These are phyloP conservation scores for Neoascochyta sp. DNA, from an alignment of 2,329 filamentous ascomycete species.

Conservation along the genomic window DNA sequence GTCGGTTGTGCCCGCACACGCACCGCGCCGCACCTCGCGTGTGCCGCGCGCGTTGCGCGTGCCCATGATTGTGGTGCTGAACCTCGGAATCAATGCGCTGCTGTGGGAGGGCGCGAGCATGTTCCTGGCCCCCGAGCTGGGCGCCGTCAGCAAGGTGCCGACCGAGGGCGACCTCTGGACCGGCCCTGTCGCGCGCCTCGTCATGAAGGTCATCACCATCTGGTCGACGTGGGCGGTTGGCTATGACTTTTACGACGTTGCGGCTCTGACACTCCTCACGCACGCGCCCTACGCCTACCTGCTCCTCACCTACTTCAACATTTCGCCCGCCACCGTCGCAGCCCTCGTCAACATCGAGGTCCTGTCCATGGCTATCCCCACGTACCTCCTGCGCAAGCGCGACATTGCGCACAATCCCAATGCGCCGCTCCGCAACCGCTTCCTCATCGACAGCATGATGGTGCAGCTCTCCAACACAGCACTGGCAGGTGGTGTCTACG, in stretches of 20 bases:
- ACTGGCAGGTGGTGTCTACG: conserved; percentile 70
- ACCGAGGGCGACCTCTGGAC: conserved; percentile 58
- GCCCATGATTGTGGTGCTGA: conserved; percentile 48
- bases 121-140: conserved; percentile 63
- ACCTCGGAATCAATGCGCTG: conserved; percentile 59
- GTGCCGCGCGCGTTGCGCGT: conserved; percentile 40
- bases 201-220: conserved; percentile 62
- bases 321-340: conserved; percentile 59
- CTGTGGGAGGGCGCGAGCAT: conserved; percentile 62
- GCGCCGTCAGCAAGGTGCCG: conserved; percentile 58
- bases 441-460: conserved; percentile 38
- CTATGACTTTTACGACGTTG: conserved; percentile 59
- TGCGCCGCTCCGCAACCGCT: conserved; percentile 42
- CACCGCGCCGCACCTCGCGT: conserved; percentile 22
- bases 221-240: conserved; percentile 68
- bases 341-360: conserved; percentile 65
- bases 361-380: conserved; percentile 66
- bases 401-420: conserved; percentile 61
- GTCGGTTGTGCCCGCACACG: conserved; percentile 20
- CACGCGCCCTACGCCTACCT: conserved; percentile 75
- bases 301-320: conserved; percentile 70
- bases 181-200: conserved; percentile 51
- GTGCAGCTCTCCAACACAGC: conserved; percentile 58
- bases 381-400: conserved; percentile 67
- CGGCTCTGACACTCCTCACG: conserved; percentile 56